phyloP scores from a whole-genome alignment of 192 early-diverging fungal genomes.

The Coemansia sp. region DNA sequence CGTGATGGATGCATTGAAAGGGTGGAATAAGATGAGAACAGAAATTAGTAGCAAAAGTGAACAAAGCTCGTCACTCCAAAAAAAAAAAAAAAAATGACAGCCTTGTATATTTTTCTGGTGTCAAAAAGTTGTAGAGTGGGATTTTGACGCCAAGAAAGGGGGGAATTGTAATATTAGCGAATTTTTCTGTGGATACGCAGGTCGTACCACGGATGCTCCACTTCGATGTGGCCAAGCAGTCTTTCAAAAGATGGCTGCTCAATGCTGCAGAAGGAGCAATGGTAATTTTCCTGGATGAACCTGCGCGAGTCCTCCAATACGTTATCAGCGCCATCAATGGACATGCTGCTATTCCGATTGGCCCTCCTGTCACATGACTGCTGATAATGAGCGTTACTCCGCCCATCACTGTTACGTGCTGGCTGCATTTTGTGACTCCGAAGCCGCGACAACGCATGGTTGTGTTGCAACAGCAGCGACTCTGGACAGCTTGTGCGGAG shows the following conservation, averaged over 20 bases:
- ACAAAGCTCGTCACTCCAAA: too few species aligned
- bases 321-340: constrained; percentile 1
- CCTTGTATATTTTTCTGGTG: neutral
- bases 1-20: neutral
- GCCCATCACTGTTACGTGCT: neutral
- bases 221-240: constrained; percentile 25
- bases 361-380: neutral
- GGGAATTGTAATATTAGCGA: neutral
- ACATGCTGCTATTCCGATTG: neutral
- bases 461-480: constrained; percentile 9
- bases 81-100: too few species aligned
- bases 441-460: constrained; percentile 7
- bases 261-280: constrained; percentile 33
- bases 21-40: neutral
- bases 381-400: neutral
- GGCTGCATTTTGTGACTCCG: constrained; percentile 9
- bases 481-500: constrained; percentile 10
- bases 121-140: neutral
- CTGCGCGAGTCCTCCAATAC: constrained; percentile 10
- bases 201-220: constrained; percentile 43
- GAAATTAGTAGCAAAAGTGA: too few species aligned
- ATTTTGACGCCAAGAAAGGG: neutral
- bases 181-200: constrained; percentile 36
- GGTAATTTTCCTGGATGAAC: constrained; percentile 46
- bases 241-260: constrained; percentile 29